Percentiles rank a stretch among this genome's conserved stretches.
Evolutionary conservation across 208 protist genomes (phyloP).

Genomic region (Vickermania ingenoplastis): DNA sequence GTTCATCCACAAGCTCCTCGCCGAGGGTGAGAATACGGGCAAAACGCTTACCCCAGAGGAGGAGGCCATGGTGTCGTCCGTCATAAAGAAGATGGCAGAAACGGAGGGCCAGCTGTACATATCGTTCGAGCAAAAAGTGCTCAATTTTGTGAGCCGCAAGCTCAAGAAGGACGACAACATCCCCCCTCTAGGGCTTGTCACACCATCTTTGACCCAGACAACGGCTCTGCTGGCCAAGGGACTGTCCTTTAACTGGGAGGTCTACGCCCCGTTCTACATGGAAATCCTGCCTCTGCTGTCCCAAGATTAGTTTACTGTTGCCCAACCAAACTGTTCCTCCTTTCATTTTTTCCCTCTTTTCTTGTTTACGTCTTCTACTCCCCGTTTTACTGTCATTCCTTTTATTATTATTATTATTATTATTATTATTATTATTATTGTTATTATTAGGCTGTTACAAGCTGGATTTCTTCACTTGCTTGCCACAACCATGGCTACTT

Average conservation of each 20-base stretch:
- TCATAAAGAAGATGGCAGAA: constrained; percentile 79
- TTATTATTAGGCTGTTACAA: constrained; percentile 10
- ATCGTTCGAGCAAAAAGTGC: constrained; percentile 56
- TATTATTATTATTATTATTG: constrained; percentile 18
- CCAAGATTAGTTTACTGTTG: not conserved
- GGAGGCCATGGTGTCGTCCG: constrained; percentile 23
- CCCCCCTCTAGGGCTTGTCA: constrained; percentile 55
- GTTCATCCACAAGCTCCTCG: constrained; percentile 25
- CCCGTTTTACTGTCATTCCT: constrained; percentile 1
- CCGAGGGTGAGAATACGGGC: constrained; percentile 7
- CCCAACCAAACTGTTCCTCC: not conserved
- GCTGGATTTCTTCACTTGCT: not conserved
- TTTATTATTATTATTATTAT: not conserved
- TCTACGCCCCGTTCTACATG: constrained; percentile 54
- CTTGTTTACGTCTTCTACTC: constrained; percentile 2
- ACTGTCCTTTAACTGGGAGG: constrained; percentile 67
- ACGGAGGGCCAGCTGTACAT: constrained; percentile 56
- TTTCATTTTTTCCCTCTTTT: not conserved
- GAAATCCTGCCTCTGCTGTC: constrained; percentile 16
- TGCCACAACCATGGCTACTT: no score
- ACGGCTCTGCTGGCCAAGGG: constrained; percentile 25
- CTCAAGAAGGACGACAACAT: not conserved
- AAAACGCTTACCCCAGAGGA: constrained; percentile 33
- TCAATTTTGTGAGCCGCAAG: constrained; percentile 18
- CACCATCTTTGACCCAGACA: constrained; percentile 23